Evolutionary conservation across 2,329 filamentous ascomycete species (phyloP).

Genomic region (Calonectria hongkongensis): DNA sequence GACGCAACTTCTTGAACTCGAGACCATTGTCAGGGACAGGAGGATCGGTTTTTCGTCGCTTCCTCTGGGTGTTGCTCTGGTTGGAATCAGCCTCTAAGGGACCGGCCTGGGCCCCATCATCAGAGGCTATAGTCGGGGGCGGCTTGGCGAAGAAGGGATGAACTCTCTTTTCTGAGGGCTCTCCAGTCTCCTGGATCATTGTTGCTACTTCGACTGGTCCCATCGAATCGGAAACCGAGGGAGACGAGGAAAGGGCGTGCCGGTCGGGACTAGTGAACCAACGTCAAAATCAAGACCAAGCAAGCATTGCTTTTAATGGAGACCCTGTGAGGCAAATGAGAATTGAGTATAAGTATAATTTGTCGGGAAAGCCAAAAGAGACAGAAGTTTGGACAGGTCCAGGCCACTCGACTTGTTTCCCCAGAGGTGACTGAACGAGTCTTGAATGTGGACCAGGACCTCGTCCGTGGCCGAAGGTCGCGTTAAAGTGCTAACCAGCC

Average conservation of each 20-base stretch:
- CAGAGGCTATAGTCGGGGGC: constrained; percentile 37
- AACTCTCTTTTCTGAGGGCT: constrained; percentile 65
- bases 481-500: constrained; percentile 50
- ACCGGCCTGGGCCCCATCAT: constrained; percentile 33
- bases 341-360: not conserved
- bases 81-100: constrained; percentile 44
- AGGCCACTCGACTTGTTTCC: constrained; percentile 2
- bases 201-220: constrained; percentile 63
- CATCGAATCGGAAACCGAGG: constrained; percentile 59
- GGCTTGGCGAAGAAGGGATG: constrained; percentile 73
- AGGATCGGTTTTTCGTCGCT: constrained; percentile 65
- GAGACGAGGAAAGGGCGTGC: constrained; percentile 7
- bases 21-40: constrained; percentile 46
- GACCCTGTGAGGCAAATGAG: not conserved
- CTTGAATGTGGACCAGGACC: constrained; percentile 25
- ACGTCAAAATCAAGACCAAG: constrained; percentile 44
- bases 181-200: constrained; percentile 66
- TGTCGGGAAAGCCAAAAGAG: not conserved
- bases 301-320: constrained; percentile 44
- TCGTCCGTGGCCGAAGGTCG: constrained; percentile 44
- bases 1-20: constrained; percentile 54
- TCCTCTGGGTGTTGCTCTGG: constrained; percentile 60
- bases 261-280: constrained; percentile 26
- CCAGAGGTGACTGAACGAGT: constrained; percentile 40
- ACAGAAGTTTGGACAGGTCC: not conserved